Conservation (phyloP, 768 basidiomycete species). For the Tylopilus vinaceipallidus region DNA sequence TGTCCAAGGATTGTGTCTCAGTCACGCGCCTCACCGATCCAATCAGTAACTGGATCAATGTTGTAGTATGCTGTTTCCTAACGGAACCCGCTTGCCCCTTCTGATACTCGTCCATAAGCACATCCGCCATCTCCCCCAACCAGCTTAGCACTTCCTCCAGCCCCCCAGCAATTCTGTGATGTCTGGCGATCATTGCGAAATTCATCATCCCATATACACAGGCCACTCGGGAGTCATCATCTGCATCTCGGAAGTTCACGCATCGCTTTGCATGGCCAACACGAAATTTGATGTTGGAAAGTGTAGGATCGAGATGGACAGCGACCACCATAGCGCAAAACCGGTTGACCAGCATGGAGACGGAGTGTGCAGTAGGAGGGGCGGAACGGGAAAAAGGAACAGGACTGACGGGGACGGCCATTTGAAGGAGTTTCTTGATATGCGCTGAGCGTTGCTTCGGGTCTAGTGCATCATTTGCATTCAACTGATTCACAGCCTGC, state of each 20-base stretch:
- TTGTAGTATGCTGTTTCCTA: conserved; percentile 30
- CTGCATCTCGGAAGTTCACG: conserved; percentile 63
- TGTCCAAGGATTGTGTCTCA: conserved; percentile 38
- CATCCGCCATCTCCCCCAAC: conserved; percentile 57
- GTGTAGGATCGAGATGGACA: conserved; percentile 60
- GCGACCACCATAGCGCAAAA: conserved; percentile 70
- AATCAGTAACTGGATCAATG: conserved; percentile 52
- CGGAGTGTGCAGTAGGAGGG: conserved; percentile 50
- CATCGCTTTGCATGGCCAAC: conserved; percentile 67
- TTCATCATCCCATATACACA: conserved; percentile 74
- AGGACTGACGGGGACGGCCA: conserved; percentile 68
- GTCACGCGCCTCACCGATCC: conserved; percentile 54
- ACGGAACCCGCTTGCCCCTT: conserved; percentile 24
- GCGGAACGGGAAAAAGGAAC: conserved; percentile 58
- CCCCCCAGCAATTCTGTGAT: conserved; percentile 42
- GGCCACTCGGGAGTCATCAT: conserved; percentile 61
- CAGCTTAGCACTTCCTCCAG: conserved; percentile 58
- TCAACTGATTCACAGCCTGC: conserved; percentile 42
- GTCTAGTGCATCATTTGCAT: conserved; percentile 34
- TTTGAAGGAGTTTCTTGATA: conserved; percentile 66
- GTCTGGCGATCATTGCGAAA: conserved; percentile 59
- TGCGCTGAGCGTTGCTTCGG: conserved; percentile 39
- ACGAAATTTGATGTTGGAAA: conserved; percentile 46
- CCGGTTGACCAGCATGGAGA: conserved; percentile 82
- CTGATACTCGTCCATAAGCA: conserved; percentile 56